These are phyloP conservation scores for Amaranthus hypochondriacus DNA, from an alignment of 148 eudicot species.

Conservation along the genomic window DNA sequence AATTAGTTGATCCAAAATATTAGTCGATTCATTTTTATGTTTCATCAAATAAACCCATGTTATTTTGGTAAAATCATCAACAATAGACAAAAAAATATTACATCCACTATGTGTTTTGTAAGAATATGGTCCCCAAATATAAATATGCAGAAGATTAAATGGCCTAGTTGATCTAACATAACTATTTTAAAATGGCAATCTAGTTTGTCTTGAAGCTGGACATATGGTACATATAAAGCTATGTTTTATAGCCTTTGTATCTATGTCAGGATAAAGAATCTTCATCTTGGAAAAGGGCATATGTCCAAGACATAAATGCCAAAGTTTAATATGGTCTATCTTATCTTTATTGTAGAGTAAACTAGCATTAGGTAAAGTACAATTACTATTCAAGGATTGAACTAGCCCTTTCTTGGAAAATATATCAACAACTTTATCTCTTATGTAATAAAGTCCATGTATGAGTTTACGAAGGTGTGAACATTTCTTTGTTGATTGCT, in stretches of 20 bases:
- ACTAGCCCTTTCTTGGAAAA: background rate
- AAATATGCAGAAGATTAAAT: background rate
- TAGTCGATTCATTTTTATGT: background rate
- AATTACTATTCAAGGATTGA: background rate
- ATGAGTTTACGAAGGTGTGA: too few relatives aligned
- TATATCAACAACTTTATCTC: background rate
- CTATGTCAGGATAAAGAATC: background rate
- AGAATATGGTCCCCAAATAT: constrained; percentile 2
- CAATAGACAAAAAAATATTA: background rate
- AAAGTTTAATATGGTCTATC: background rate
- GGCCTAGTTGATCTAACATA: background rate
- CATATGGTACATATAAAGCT: background rate
- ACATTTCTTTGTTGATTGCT: too few relatives aligned
- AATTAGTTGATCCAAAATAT: background rate
- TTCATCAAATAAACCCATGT: background rate
- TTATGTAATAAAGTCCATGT: background rate
- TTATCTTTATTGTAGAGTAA: background rate
- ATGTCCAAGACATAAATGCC: background rate
- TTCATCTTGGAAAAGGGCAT: background rate
- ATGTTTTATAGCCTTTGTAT: background rate
- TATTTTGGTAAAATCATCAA: background rate
- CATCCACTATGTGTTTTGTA: background rate
- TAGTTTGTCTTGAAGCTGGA: background rate
- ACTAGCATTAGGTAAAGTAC: too few relatives aligned
- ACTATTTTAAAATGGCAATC: background rate